phyloP scores from a whole-genome alignment of 352 stramenopile genomes.

The Globisporangium viniferum region DNA sequence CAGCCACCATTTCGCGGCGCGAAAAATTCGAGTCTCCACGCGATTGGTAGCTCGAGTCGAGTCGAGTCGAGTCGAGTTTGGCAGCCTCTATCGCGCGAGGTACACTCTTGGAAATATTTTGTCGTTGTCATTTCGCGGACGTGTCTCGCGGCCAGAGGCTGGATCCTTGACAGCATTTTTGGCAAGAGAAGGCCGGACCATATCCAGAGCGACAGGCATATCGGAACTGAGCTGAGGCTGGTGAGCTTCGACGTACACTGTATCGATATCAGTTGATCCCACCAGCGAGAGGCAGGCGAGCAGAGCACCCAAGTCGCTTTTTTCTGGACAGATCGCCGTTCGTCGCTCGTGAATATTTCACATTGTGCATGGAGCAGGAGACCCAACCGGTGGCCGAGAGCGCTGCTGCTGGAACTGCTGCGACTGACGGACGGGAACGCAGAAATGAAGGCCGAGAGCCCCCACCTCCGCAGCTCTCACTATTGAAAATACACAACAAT shows the following conservation, averaged over 20 bases:
- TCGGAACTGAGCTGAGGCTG: neutral
- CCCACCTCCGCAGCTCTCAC: neutral
- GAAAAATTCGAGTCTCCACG: neutral
- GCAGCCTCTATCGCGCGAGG: constrained; percentile 9
- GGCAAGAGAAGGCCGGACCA: neutral
- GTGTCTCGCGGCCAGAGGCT: constrained; percentile 6
- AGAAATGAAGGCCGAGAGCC: neutral
- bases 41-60: neutral
- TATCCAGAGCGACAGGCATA: neutral
- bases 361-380: constrained; percentile 4
- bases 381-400: constrained; percentile 6
- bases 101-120: neutral
- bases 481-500: constrained; percentile 8
- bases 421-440: neutral
- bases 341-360: constrained; percentile 6
- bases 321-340: constrained; percentile 2
- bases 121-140: neutral
- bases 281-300: neutral
- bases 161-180: neutral
- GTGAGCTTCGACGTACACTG: neutral
- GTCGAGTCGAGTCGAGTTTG: neutral
- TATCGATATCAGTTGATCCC: neutral
- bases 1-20: constrained; percentile 1
- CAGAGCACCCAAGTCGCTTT: neutral
- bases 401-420: neutral